Base-by-base conservation (phyloP, 2,329 filamentous ascomycete genomes). In the Paecilomyces dactylethromorphus region DNA sequence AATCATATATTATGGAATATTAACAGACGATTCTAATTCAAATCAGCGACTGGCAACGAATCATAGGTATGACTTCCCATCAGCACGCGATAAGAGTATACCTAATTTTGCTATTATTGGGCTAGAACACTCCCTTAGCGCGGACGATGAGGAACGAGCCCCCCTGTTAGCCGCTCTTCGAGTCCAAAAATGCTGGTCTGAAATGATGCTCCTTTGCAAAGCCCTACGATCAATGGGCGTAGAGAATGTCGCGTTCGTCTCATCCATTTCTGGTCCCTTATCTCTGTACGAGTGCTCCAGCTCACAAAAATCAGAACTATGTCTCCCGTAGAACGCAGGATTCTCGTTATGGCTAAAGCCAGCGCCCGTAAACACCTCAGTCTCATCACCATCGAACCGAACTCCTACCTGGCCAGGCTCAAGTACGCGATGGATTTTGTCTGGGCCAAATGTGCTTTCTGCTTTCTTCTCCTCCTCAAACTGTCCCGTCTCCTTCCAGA, bases 401-500 rank as follows among this genome's bases (percentile, higher is more conserved):
- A 74, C 13, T 65, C 71, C 1, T 84, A 84, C 62, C 75, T 84
- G 8, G 76, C 73, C 13, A 80, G 79, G 15, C 76, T 84, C 33
- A 77, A 76, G 31, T 84, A 79, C 62, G 81, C 81, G 0, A 82
- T 83, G 76, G 81, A 84, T 57, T 84, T 84, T 59, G 81, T 84
- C 21, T 84, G 82, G 81, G 82, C 81, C 0, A 84, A 84, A 65
- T 81, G 80, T 55, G 81, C 81, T 0, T 84, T 84, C 60, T 83
- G 80, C n/a, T 81, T 84, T 52, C 69, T 84, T 1, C 71, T 85
- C 0, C 75, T 84, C 1, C 75, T 84, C 2, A 82, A 82, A 58
- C 71, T 84, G 3, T 78, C 80, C 0, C 76, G 80, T 0, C 72
- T 84, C 1, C 69, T 84, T 0, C 78, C 78, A 0, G 78, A 81